Evolutionary conservation across 225 moss, liverwort and hornwort genomes (phyloP).

Genomic region (Lunularia cruciata): DNA sequence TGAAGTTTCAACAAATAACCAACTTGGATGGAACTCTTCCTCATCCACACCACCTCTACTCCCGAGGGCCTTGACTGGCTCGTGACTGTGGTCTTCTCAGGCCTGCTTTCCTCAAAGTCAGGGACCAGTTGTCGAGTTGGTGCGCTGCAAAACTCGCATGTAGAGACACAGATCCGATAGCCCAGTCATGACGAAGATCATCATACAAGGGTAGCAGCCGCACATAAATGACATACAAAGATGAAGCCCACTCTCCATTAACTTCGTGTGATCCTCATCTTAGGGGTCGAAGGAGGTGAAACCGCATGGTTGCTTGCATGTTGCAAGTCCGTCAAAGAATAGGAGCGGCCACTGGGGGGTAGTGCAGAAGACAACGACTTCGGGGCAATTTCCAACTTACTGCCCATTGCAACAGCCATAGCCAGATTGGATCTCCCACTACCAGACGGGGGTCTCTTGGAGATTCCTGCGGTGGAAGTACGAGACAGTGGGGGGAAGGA

Average conservation of each 20-base stretch:
- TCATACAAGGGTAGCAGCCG: not conserved
- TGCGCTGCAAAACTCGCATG: not conserved
- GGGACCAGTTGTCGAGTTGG: not conserved
- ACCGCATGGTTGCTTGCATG: slow-evolving; percentile 5
- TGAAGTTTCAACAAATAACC: not conserved
- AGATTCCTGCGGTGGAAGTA: slow-evolving; percentile 50
- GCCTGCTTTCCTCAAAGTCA: not conserved
- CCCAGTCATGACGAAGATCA: slow-evolving; percentile 12
- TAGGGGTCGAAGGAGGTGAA: not conserved
- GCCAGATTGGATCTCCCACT: slow-evolving; percentile 59
- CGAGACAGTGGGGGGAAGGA: slow-evolving; percentile 73
- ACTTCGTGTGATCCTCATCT: not conserved
- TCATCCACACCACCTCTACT: not conserved
- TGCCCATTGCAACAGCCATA: slow-evolving; percentile 56
- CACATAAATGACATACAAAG: not conserved
- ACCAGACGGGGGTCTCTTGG: slow-evolving; percentile 51
- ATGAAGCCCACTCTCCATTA: not conserved
- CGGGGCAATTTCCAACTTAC: slow-evolving; percentile 22
- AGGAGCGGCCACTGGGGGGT: slow-evolving; percentile 22
- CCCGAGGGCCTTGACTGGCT: not conserved
- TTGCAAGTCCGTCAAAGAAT: slow-evolving; percentile 29
- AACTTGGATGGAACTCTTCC: not conserved
- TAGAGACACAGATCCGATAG: not conserved
- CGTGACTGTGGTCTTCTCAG: not conserved
- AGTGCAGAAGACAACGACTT: slow-evolving; percentile 1